phyloP scores from a whole-genome alignment of 371 early-diverging fungal species.

The Homolaphlyctis polyrhiza region DNA sequence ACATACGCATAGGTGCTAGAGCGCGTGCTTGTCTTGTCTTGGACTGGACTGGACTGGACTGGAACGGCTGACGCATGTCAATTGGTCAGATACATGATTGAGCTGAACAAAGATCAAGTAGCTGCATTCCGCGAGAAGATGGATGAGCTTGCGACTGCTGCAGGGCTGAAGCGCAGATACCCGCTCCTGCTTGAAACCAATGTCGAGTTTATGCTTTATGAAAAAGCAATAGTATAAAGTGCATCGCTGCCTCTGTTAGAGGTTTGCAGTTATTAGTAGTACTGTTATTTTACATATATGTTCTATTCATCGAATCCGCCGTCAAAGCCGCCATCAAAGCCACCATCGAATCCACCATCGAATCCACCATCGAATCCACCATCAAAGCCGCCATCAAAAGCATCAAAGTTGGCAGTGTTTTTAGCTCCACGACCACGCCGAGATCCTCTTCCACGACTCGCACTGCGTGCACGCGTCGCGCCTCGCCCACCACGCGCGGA shows the following conservation, averaged over 20 bases:
- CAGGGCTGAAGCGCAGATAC: slow-evolving; percentile 5
- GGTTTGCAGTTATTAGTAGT: too few relatives aligned
- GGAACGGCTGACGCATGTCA: background rate
- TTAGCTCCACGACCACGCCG: background rate
- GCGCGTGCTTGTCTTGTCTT: too few relatives aligned
- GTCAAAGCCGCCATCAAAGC: background rate
- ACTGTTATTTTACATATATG: too few relatives aligned
- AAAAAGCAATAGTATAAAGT: background rate
- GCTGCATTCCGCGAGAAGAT: slow-evolving; percentile 12
- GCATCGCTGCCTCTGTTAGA: too few relatives aligned
- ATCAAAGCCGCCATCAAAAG: background rate
- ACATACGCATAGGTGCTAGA: background rate
- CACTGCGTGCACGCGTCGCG: background rate
- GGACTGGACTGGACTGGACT: too few relatives aligned
- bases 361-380: background rate
- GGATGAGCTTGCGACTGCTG: slow-evolving; percentile 10
- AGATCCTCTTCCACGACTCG: background rate
- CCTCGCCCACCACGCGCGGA: background rate
- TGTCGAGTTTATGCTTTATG: background rate
- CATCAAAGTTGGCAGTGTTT: background rate
- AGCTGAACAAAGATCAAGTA: slow-evolving; percentile 15
- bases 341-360: background rate
- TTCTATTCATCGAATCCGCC: background rate
- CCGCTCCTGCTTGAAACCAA: background rate
- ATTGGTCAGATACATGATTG: slow-evolving; percentile 15